Conservation (phyloP, 2,329 filamentous ascomycete genomes). For the Exophiala oligosperma region DNA sequence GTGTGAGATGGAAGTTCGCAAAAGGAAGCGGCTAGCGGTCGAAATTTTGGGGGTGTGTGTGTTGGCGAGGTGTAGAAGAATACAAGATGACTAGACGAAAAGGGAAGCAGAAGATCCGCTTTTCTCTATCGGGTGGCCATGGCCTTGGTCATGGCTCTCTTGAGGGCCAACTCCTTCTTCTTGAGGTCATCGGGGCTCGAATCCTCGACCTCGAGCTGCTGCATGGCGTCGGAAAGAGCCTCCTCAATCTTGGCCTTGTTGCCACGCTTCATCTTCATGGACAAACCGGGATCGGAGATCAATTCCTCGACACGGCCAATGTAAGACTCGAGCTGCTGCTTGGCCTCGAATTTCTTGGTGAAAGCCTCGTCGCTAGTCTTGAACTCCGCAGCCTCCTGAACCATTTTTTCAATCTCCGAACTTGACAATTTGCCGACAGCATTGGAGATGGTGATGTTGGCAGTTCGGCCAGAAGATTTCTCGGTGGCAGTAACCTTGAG, state of each 20-base stretch:
- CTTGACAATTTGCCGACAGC: conserved; percentile 97
- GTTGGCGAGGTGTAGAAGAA: background rate
- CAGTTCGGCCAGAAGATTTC: conserved; percentile 95
- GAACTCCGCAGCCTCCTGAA: conserved; percentile 96
- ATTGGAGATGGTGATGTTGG: conserved; percentile 99
- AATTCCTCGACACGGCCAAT: conserved; percentile 99
- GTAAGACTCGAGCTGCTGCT: conserved; percentile 99
- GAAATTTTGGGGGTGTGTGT: too few relatives aligned
- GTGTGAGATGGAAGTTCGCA: background rate
- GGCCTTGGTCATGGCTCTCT: conserved; percentile 97
- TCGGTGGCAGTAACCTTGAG: conserved; percentile 99
- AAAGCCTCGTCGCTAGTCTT: conserved; percentile 97
- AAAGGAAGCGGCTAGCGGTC: background rate
- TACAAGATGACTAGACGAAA: conserved; percentile 14
- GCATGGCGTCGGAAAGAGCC: conserved; percentile 95
- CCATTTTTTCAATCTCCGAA: conserved; percentile 96
- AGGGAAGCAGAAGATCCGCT: background rate
- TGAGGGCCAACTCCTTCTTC: conserved; percentile 99
- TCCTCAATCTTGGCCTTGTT: conserved; percentile 99
- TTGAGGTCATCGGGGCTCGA: conserved; percentile 89
- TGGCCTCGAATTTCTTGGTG: conserved; percentile 98
- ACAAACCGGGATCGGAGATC: conserved; percentile 91
- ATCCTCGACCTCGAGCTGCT: conserved; percentile 93
- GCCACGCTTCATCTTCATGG: conserved; percentile 96
- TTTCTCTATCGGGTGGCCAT: conserved; percentile 82